These are phyloP conservation scores for Thielaviopsis cerberus DNA, from an alignment of 2,329 filamentous ascomycete genomes.

Conservation along the genomic window DNA sequence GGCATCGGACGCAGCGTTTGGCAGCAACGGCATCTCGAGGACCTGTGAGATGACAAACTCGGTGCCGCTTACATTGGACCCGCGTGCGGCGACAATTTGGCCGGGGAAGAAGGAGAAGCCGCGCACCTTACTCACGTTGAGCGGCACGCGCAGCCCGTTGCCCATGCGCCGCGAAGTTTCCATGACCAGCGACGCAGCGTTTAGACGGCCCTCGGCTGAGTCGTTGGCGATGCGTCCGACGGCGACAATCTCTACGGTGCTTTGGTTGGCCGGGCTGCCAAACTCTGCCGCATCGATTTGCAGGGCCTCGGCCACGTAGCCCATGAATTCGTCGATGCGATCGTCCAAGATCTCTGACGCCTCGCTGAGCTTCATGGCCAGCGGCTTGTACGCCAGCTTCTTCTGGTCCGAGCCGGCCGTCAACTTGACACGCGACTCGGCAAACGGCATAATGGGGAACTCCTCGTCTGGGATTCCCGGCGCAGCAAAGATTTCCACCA, in stretches of 20 bases:
- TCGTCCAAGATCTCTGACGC: slow-evolving; percentile 88
- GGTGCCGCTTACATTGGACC: slow-evolving; percentile 70
- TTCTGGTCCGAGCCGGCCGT: slow-evolving; percentile 75
- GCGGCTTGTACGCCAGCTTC: slow-evolving; percentile 77
- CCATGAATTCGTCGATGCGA: slow-evolving; percentile 74
- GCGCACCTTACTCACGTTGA: slow-evolving; percentile 52
- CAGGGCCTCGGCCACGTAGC: slow-evolving; percentile 56
- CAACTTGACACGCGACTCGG: slow-evolving; percentile 64
- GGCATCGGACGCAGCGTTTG: slow-evolving; percentile 51
- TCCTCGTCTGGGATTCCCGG: slow-evolving; percentile 47
- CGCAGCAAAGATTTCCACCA: slow-evolving; percentile 54
- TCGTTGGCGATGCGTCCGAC: slow-evolving; percentile 87
- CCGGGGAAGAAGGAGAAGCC: slow-evolving; percentile 80
- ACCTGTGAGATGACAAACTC: slow-evolving; percentile 67
- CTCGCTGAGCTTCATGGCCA: slow-evolving; percentile 88
- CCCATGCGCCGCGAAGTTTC: slow-evolving; percentile 76
- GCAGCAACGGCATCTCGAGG: slow-evolving; percentile 55
- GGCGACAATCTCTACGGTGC: slow-evolving; percentile 70
- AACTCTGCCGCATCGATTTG: slow-evolving; percentile 62
- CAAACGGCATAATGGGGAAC: slow-evolving; percentile 50
- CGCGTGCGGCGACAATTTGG: slow-evolving; percentile 73
- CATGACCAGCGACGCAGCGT: slow-evolving; percentile 65
- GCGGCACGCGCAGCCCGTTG: slow-evolving; percentile 59
- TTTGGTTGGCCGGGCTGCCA: slow-evolving; percentile 69
- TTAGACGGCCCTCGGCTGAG: slow-evolving; percentile 67